phyloP scores from a whole-genome alignment of 176 grass and related monocot genomes.

The Triticum monococcum region DNA sequence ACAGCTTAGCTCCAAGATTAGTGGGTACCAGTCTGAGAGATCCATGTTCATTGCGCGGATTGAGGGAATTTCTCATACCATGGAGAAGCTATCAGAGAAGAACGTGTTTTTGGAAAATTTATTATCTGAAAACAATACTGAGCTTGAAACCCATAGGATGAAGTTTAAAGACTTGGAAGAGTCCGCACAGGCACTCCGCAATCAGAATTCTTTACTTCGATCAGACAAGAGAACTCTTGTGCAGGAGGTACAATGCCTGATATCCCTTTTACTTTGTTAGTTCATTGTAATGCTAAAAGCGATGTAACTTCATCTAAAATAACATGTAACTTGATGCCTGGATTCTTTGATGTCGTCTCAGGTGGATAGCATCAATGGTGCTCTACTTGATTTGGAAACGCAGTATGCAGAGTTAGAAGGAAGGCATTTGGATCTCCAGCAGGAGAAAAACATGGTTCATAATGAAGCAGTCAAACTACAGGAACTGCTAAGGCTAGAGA shows the following conservation, averaged over 20 bases:
- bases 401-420: constrained; percentile 71
- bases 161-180: constrained; percentile 63
- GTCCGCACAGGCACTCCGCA: constrained; percentile 49
- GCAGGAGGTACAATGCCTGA: constrained; percentile 54
- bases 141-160: constrained; percentile 65
- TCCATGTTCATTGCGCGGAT: constrained; percentile 62
- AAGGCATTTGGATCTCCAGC: constrained; percentile 57
- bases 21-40: constrained; percentile 49
- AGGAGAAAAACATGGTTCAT: constrained; percentile 50
- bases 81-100: constrained; percentile 69
- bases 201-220: constrained; percentile 66
- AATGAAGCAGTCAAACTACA: constrained; percentile 47
- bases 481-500: constrained; percentile 59
- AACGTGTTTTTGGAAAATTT: constrained; percentile 84
- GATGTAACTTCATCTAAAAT: constrained; percentile 3
- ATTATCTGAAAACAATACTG: constrained; percentile 57
- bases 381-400: constrained; percentile 63
- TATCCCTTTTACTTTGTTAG: constrained; percentile 18
- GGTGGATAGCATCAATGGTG: constrained; percentile 72
- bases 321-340: background rate
- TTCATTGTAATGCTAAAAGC: background rate
- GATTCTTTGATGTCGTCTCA: constrained; percentile 33
- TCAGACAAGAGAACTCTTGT: constrained; percentile 67
- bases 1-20: constrained; percentile 59
- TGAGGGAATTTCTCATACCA: constrained; percentile 64